Evolutionary conservation across 257 asterid genomes (phyloP).

Genomic region (Fraxinus quadrangulata): DNA sequence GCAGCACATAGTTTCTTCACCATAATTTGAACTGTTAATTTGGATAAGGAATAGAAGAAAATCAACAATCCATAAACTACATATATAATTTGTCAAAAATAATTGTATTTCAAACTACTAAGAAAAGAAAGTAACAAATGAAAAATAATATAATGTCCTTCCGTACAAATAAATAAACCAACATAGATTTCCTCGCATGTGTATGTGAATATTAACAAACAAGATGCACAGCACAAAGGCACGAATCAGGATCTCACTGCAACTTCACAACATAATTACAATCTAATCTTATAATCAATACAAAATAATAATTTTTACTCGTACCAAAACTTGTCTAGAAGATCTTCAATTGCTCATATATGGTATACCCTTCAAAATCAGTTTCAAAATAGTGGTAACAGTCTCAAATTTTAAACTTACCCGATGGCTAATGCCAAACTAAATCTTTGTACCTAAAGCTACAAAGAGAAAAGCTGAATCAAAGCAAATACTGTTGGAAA

Average conservation of each 20-base stretch:
- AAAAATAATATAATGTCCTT: not conserved
- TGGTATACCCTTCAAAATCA: not conserved
- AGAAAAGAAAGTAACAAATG: not conserved
- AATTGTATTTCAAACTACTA: not conserved
- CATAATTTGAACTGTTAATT: no score
- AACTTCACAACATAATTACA: not conserved
- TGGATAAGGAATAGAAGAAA: not conserved
- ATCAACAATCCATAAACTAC: not conserved
- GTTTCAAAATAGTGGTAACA: not conserved
- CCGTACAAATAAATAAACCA: not conserved
- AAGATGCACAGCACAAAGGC: conserved; percentile 16
- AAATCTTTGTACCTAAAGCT: not conserved
- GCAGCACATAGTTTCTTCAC: not conserved
- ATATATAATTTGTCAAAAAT: not conserved
- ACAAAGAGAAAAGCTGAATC: not conserved
- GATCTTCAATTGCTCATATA: conserved; percentile 4
- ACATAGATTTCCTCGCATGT: not conserved
- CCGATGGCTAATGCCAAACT: not conserved
- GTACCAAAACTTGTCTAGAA: conserved; percentile 8
- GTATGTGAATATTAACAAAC: not conserved
- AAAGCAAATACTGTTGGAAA: no score
- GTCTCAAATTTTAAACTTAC: not conserved
- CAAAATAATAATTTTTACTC: conserved; percentile 11
- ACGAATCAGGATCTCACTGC: conserved; percentile 14
- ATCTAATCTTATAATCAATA: not conserved